Evolutionary conservation across 2,329 filamentous ascomycete species (phyloP), one percentile per base, ranked within the genome.

Genomic region (Arachnomyces sp.): DNA sequence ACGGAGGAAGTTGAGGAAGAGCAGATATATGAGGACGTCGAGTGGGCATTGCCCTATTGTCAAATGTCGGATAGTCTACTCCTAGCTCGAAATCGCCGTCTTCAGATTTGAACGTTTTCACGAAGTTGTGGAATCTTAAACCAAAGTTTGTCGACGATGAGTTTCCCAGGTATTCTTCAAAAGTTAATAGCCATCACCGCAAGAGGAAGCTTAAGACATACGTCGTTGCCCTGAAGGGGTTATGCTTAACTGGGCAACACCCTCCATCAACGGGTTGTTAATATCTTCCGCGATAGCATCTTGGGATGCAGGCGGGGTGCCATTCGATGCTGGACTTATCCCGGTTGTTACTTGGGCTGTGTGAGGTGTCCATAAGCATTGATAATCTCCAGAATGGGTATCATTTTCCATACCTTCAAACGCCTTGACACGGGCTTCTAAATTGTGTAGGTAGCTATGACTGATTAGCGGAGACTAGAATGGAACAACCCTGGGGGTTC

Each of bases 1-100:
- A 61, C 0, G 72, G 71, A 0, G 73, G 73, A 1, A 76, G 54
- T 11, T 65, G 57, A 14, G 68, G 54, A n/a, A 62, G 40, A 9
- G 50, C 30, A 29, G 47, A 49, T 33, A 44, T 50, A 3, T 55
- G 5, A 36, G 31, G 33, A 14, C n/a, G 39, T 25, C 21, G 21
- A 5, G 21, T 25, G 21, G 21, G 21, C 21, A 25, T 25, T 9
- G 21, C 21, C 21, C 21, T 5, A 25, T 25, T 25, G 9, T 25
- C 21, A 25, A 25, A 25, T 9, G 21, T 25, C 9, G 21, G 21
- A 25, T 25, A 25, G 21, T 25, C 21, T 25, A 25, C 21, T 5
- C 9, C 21, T 25, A 25, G 9, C 5, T 25, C 21, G 21, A 25
- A 25, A 25, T 25, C 21, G 9, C 9, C 21, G 9, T 25, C 21